A percentile compares a stretch with the other conserved stretches of the same genome.
These are phyloP conservation scores for Alternaria gaisen DNA, from an alignment of 2,329 filamentous ascomycete species.

Conservation along the genomic window DNA sequence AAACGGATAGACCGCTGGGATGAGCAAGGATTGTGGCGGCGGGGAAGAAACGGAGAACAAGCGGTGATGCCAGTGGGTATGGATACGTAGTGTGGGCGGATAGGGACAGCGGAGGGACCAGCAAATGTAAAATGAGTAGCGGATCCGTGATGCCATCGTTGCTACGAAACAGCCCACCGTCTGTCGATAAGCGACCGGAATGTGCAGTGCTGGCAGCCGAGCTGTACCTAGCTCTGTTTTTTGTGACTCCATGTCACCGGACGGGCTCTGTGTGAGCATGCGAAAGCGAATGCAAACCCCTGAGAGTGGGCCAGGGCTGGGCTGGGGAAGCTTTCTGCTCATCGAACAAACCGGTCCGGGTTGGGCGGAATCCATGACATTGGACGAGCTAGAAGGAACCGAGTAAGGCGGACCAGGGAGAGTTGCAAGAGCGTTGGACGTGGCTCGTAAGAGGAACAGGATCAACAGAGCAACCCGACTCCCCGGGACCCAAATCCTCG, in stretches of 20 bases:
- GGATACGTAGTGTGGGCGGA: slow-evolving; percentile 49
- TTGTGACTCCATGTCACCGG: slow-evolving; percentile 43
- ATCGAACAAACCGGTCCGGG: slow-evolving; percentile 39
- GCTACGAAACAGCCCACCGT: slow-evolving; percentile 34
- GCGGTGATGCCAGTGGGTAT: slow-evolving; percentile 49
- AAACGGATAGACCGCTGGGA: slow-evolving; percentile 46
- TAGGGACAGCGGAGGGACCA: slow-evolving; percentile 49
- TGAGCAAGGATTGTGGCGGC: slow-evolving; percentile 48
- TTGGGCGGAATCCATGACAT: slow-evolving; percentile 47
- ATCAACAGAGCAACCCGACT: slow-evolving; percentile 44
- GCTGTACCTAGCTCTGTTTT: slow-evolving; percentile 28
- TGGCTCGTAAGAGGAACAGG: slow-evolving; percentile 41
- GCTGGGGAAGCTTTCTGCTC: slow-evolving; percentile 39
- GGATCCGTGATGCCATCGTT: slow-evolving; percentile 39
- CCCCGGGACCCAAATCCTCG: slow-evolving; percentile 18
- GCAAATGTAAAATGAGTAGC: slow-evolving; percentile 42
- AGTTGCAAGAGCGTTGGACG: slow-evolving; percentile 48
- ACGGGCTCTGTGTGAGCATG: slow-evolving; percentile 27
- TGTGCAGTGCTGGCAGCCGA: slow-evolving; percentile 42
- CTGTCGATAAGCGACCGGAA: slow-evolving; percentile 39
- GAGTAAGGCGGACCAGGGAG: slow-evolving; percentile 46
- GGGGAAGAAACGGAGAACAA: slow-evolving; percentile 51
- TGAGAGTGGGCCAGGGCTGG: slow-evolving; percentile 48
- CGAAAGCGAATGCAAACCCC: slow-evolving; percentile 33
- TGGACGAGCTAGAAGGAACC: slow-evolving; percentile 42